Evolutionary conservation across 306 rosid species (phyloP), one percentile per base, ranked within the genome.

Genomic region (Begonia masoniana): DNA sequence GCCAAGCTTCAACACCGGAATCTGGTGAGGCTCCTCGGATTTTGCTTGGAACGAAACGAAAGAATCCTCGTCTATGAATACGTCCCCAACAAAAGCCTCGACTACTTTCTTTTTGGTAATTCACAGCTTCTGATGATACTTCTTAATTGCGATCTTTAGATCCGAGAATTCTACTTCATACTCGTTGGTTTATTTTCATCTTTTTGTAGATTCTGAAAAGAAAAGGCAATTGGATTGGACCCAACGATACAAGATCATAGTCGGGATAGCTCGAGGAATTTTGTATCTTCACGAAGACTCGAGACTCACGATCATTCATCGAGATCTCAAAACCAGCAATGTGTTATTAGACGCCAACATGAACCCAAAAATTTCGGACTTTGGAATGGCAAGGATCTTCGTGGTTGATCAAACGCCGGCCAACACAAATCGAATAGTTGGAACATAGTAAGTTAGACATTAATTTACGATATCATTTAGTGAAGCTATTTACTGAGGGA

Each of bases 341-440:
- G 11, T 73, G 21, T 56, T 73, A 56, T 47, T 68, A 23, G 78
- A 73, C 52, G 47, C 3, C 5, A 52, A 68, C 3, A 55, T 68
- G 68, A 68, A 60, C 7, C 58, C 78, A 4, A 73, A 73, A 64
- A 58, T 73, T 47, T 56, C 71, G 3, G 78, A 68, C 43, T 73
- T 73, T 36, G 72, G 66, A 5, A 67, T 54, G 66, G 72, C 66
- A 8, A 60, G 66, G n/a, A 54, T 61, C 6, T 54, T 67, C 36
- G n/a, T 46, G 42, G 42, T 31, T 13, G 62, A 67, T 49, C 67
- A 67, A 55, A 67, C 67, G 23, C 72, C 50, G 26, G 67, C 17
- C 48, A 50, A 26, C 15, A 67, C 62, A 12, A 41, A 43, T 24
- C 46, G 42, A 14, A 8, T 61, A 13, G 66, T 67, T 2, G 66